A percentile compares a stretch with the other conserved stretches of the same genome.
Conservation (phyloP, 257 asterid species). For the Lantana camara region DNA sequence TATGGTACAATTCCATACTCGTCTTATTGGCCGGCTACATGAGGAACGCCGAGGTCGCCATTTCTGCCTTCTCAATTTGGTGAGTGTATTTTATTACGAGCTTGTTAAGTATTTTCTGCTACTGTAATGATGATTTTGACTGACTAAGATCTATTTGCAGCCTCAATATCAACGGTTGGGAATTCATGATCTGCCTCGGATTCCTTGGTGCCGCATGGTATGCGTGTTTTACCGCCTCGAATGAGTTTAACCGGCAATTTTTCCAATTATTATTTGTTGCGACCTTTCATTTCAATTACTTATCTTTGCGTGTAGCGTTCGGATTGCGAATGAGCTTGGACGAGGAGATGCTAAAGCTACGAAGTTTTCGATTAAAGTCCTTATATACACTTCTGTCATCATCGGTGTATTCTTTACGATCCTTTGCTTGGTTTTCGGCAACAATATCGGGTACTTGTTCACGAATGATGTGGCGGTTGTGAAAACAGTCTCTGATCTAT, state of each 20-base stretch:
- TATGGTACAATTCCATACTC: conserved; percentile 45
- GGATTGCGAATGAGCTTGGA: conserved; percentile 75
- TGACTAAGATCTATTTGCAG: conserved; percentile 34
- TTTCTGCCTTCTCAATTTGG: conserved; percentile 46
- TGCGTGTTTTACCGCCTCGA: neutral
- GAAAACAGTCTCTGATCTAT: conserved; percentile 46
- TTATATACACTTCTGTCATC: conserved; percentile 41
- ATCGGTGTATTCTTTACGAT: conserved; percentile 50
- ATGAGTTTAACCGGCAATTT: neutral
- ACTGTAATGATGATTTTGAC: neutral
- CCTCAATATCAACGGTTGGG: conserved; percentile 64
- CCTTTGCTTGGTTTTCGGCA: conserved; percentile 46
- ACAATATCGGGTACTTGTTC: conserved; percentile 52
- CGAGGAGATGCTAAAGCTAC: conserved; percentile 66
- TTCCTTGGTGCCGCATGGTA: conserved; percentile 68
- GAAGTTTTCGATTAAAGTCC: conserved; percentile 50
- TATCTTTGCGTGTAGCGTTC: conserved; percentile 41
- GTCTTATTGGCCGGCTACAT: conserved; percentile 46
- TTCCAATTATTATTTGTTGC: neutral
- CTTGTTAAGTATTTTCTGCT: neutral
- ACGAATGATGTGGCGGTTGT: conserved; percentile 46
- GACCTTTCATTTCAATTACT: neutral
- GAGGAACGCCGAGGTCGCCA: conserved; percentile 38
- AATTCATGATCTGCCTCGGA: conserved; percentile 62
- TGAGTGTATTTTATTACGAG: conserved; percentile 24